Base-by-base conservation (phyloP, 1,284 basidiomycete species). In the Sporisorium exsertum region DNA sequence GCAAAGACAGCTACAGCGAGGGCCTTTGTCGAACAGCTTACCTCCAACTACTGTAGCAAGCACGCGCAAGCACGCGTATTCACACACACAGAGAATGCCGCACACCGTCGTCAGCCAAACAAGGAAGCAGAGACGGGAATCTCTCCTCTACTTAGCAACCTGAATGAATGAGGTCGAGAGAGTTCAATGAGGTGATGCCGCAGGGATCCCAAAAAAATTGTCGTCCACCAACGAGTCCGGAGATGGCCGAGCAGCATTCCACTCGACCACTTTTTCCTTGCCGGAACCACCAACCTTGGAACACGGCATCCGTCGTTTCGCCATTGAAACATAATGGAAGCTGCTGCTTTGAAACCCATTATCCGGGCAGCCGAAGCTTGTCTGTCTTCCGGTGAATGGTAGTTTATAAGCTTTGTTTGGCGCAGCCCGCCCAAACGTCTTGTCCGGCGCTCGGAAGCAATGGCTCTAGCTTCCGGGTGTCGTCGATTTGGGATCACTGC, bases 161-260 rank as follows among this genome's bases (percentile, higher is more conserved):
- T 9, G 16, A 40, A 40, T n/a, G 37, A 40, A 40, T 40, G 37
- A 18, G 16, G 3, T 40, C 18, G 35, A 35, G 29, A 32, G 29
- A 32, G 29, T 15, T 35, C 13, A 5, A 40, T n/a, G 18, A 40
- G 18, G 37, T 18, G 37, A n/a, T 40, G 37, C 37, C 37, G 37
- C 18, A 16, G 37, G 9, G 37, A 18, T 40, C 18, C 18, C 15
- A 40, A 40, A 40, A 40, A 40, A 40, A 18, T 18, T 16, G 37
- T 16, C 45, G 52, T 9, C 51, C 37, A 22, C 45, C 22, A 51
- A 15, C 35, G 20, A 24, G 26, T 57, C 53, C 50, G 68, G 62
- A 71, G 68, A 64, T 71, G 58, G 68, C 68, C 68, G 68, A 71
- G 58, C 45, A 5, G 29, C 29, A 32, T 10, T 12, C 7, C 35